Percentiles rank a stretch among this genome's conserved stretches.
These are phyloP conservation scores for Avena atlantica DNA, from an alignment of 176 grass and related monocot species.

Conservation along the genomic window DNA sequence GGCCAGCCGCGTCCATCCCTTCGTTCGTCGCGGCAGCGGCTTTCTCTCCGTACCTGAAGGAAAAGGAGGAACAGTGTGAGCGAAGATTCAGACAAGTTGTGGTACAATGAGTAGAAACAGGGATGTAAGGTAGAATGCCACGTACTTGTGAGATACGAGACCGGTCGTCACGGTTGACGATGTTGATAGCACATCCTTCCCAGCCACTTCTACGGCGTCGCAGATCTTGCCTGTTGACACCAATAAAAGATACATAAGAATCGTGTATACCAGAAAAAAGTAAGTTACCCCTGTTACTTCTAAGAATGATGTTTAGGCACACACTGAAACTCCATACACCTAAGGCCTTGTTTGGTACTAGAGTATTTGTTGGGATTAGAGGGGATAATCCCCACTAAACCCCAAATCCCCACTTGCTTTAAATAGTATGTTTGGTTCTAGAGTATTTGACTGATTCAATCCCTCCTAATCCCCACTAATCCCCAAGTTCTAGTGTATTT, in stretches of 20 bases:
- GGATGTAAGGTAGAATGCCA: background rate
- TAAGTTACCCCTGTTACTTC: background rate
- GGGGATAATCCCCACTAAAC: too few species aligned
- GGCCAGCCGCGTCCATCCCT: slow-evolving; percentile 73
- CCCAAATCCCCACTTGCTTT: too few species aligned
- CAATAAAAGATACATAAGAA: background rate
- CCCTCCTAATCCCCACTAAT: too few species aligned
- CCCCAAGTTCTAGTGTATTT: too few species aligned
- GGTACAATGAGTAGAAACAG: background rate
- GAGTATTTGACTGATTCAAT: too few species aligned
- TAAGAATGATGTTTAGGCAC: background rate
- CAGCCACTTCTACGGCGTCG: slow-evolving; percentile 79
- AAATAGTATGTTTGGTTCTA: too few species aligned
- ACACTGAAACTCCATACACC: background rate
- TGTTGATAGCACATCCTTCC: slow-evolving; percentile 85
- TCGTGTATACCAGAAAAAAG: background rate
- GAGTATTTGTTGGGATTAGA: too few species aligned
- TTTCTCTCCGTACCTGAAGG: slow-evolving; percentile 82
- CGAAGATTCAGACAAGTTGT: background rate
- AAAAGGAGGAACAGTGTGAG: background rate
- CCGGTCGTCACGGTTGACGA: slow-evolving; percentile 83
- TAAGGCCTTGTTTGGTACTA: too few species aligned
- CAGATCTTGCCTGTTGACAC: slow-evolving; percentile 70
- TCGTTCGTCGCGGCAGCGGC: slow-evolving; percentile 63
- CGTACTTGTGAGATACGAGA: slow-evolving; percentile 80